Conservation (phyloP, 257 asterid species). For the Solanum pimpinellifolium region DNA sequence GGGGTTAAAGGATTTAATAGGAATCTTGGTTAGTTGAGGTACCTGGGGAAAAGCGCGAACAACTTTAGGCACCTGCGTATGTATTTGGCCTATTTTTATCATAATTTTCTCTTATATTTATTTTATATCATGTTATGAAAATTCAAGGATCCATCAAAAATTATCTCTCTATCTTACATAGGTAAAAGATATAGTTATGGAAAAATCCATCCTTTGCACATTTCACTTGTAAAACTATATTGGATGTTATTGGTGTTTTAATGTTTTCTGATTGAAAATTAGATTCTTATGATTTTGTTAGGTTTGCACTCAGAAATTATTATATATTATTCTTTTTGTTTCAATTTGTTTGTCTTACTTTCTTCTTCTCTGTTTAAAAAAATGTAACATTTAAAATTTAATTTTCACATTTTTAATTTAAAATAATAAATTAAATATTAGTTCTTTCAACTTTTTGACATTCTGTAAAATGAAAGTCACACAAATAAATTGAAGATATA, state of each 20-base stretch:
- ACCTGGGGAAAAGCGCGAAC: too few species aligned
- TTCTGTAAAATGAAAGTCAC: background rate
- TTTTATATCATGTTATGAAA: background rate
- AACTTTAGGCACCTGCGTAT: too few species aligned
- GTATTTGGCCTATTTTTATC: background rate
- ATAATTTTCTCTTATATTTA: background rate
- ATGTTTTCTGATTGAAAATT: background rate
- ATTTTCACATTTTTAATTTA: background rate
- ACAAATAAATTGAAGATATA: background rate
- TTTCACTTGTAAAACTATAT: background rate
- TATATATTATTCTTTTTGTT: background rate
- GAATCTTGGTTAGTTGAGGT: too few species aligned
- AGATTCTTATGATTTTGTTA: background rate
- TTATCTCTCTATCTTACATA: background rate
- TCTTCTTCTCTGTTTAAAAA: too few species aligned
- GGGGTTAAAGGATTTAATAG: too few species aligned
- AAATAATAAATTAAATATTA: too few species aligned
- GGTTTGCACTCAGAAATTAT: background rate
- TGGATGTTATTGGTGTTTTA: background rate
- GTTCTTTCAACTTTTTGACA: background rate
- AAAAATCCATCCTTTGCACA: background rate
- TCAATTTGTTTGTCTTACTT: background rate
- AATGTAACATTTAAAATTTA: too few species aligned
- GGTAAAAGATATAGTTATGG: accelerated
- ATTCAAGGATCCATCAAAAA: accelerated